Evolutionary conservation across 805 yeast genomes (phyloP).

Genomic region (Geotrichum ghanense): DNA sequence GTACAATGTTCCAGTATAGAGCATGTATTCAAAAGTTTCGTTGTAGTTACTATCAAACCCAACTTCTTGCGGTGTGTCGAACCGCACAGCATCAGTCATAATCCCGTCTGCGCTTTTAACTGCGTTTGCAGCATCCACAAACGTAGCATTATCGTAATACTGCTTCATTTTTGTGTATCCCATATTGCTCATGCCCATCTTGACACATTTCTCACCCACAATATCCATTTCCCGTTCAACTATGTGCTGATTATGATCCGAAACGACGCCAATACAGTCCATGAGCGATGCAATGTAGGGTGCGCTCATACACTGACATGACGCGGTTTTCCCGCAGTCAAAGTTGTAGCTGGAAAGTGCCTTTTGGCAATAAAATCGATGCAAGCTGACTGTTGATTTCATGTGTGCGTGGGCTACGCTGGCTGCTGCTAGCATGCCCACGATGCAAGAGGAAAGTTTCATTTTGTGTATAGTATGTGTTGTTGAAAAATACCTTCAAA

Average conservation of each 20-base stretch:
- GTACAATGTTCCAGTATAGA: not conserved
- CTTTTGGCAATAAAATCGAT: not conserved
- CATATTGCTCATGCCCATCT: not conserved
- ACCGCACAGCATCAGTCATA: constrained; percentile 1
- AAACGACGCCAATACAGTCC: not conserved
- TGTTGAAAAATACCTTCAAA: too few species aligned
- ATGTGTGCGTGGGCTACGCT: not conserved
- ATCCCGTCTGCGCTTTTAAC: constrained; percentile 1
- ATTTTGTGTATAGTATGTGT: too few species aligned
- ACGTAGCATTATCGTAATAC: constrained; percentile 5
- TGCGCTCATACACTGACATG: not conserved
- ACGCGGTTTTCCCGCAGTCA: not conserved
- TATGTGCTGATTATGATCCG: not conserved
- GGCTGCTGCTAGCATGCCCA: too few species aligned
- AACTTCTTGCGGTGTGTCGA: not conserved
- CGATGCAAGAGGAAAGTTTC: too few species aligned
- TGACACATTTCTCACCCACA: not conserved
- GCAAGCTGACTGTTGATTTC: not conserved
- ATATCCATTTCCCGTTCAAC: not conserved
- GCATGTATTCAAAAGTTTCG: not conserved
- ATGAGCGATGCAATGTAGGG: not conserved
- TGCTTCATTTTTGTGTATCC: not conserved
- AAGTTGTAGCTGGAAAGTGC: not conserved
- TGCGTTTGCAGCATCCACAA: constrained; percentile 4
- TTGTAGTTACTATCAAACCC: constrained; percentile 8